A percentile compares a stretch with the other conserved stretches of the same genome.
These are phyloP conservation scores for Colletotrichum horii DNA, from an alignment of 2,329 filamentous ascomycete species.

Conservation along the genomic window DNA sequence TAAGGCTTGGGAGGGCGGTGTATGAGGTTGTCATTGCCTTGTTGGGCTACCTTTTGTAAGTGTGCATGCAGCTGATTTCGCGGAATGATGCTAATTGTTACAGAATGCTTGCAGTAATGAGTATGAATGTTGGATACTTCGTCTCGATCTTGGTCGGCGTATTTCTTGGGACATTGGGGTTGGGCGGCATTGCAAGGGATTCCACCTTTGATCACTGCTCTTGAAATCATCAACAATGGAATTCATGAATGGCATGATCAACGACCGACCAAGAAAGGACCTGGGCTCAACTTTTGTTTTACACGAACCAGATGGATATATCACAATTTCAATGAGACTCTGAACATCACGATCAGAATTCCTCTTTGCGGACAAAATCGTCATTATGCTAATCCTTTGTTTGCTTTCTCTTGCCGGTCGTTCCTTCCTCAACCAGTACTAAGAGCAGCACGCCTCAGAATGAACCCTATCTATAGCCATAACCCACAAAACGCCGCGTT, in stretches of 20 bases:
- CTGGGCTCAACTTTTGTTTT: neutral
- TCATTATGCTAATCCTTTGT: neutral
- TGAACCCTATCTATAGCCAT: neutral
- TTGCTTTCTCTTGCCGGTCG: neutral
- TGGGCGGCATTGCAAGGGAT: slow-evolving; percentile 49
- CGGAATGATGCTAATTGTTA: neutral
- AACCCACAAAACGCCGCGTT: neutral
- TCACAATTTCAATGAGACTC: neutral
- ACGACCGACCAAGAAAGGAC: neutral
- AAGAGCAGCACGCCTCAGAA: neutral
- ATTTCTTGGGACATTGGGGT: slow-evolving; percentile 76
- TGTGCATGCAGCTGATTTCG: slow-evolving; percentile 26
- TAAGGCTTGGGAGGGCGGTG: neutral
- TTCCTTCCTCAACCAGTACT: neutral
- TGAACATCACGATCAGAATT: neutral
- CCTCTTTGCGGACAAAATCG: neutral
- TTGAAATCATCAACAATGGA: neutral
- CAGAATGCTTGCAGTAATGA: slow-evolving; percentile 87
- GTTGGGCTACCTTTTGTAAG: slow-evolving; percentile 77
- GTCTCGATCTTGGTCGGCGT: slow-evolving; percentile 71
- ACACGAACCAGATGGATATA: fast-evolving
- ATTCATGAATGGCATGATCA: neutral
- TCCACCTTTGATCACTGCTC: slow-evolving; percentile 14
- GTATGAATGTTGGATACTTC: slow-evolving; percentile 79
- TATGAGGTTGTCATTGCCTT: slow-evolving; percentile 2